Evolutionary conservation across 345 rosid genomes (phyloP).

Genomic region (Mangifera indica): DNA sequence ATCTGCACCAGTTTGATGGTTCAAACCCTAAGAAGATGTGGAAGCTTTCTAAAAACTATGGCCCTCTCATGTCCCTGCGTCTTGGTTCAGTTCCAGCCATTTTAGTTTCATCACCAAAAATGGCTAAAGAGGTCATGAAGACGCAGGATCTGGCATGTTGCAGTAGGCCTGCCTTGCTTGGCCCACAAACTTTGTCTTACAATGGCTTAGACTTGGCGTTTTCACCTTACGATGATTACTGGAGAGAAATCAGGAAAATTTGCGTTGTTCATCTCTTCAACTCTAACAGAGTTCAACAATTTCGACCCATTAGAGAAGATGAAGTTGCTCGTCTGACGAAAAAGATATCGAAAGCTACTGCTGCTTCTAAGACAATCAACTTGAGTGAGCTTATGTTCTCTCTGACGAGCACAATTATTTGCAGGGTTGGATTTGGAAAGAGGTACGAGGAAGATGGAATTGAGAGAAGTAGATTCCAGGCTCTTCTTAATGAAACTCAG

Average conservation of each 20-base stretch:
- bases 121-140: conserved; percentile 28
- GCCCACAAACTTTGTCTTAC: conserved; percentile 28
- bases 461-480: conserved; percentile 19
- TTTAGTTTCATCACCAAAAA: conserved; percentile 32
- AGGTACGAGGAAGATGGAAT: conserved; percentile 22
- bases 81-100: conserved; percentile 24
- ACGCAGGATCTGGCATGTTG: conserved; percentile 31
- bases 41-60: conserved; percentile 31
- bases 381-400: conserved; percentile 17
- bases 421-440: conserved; percentile 36
- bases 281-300: too few species aligned
- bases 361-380: conserved; percentile 8
- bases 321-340: too few species aligned
- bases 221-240: conserved; percentile 26
- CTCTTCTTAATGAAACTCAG: conserved; percentile 23
- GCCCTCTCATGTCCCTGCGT: conserved; percentile 31
- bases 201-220: conserved; percentile 31
- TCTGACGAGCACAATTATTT: conserved; percentile 21
- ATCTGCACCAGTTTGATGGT: conserved; percentile 28
- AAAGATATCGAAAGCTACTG: background rate
- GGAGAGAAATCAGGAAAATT: conserved; percentile 4
- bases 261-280: too few species aligned
- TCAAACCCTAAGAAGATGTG: conserved; percentile 11
- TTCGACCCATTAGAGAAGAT: too few species aligned
- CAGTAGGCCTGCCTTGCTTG: conserved; percentile 23